These are phyloP conservation scores for Wilcoxina mikolae DNA, from an alignment of 495 filamentous ascomycete genomes.

Conservation along the genomic window DNA sequence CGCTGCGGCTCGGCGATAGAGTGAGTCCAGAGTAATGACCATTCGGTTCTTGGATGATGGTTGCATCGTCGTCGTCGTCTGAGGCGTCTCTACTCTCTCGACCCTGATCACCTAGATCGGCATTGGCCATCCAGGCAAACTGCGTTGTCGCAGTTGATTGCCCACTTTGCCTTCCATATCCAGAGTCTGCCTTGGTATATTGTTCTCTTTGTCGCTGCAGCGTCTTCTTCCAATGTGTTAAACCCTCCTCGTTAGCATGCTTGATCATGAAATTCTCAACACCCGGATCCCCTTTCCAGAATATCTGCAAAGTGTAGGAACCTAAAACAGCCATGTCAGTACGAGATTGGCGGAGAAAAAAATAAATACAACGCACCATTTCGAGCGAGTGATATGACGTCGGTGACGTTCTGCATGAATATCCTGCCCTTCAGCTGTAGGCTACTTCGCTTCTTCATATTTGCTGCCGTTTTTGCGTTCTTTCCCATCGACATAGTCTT, in stretches of 20 bases:
- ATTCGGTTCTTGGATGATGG: not conserved
- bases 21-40: constrained; percentile 4
- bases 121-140: constrained; percentile 58
- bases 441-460: constrained; percentile 61
- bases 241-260: constrained; percentile 73
- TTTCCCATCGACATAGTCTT: constrained; percentile 44
- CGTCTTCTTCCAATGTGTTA: constrained; percentile 74
- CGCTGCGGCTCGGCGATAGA: constrained; percentile 52
- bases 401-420: constrained; percentile 98
- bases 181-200: constrained; percentile 35
- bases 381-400: constrained; percentile 67
- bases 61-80: constrained; percentile 56
- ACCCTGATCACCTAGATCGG: constrained; percentile 14
- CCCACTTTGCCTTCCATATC: constrained; percentile 32
- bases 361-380: constrained; percentile 55
- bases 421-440: constrained; percentile 92
- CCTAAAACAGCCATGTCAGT: constrained; percentile 36
- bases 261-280: constrained; percentile 94
- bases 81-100: constrained; percentile 6
- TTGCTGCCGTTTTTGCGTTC: constrained; percentile 49
- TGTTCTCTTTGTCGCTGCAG: constrained; percentile 37
- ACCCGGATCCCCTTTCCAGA: constrained; percentile 93
- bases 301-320: constrained; percentile 89
- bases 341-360: too few relatives aligned
- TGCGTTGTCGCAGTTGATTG: constrained; percentile 47